A percentile compares a stretch with the other conserved stretches of the same genome.
These are phyloP conservation scores for Lachnellula occidentalis DNA, from an alignment of 2,329 filamentous ascomycete genomes.

Conservation along the genomic window DNA sequence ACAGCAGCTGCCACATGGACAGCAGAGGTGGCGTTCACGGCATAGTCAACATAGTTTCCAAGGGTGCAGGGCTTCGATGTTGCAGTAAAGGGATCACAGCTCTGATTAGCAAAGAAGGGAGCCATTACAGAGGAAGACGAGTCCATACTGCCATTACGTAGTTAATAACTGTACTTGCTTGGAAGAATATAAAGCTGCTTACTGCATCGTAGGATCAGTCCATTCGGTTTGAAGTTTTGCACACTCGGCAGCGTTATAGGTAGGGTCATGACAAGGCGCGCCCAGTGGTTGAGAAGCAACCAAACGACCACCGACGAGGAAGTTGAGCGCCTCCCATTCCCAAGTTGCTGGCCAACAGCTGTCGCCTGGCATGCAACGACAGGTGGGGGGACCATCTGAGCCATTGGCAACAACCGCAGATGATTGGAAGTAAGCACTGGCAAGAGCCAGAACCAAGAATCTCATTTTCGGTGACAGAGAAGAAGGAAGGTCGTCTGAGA, in stretches of 20 bases:
- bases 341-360: constrained; percentile 40
- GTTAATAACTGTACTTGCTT: neutral
- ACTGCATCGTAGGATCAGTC: constrained; percentile 11
- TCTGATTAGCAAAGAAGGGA: constrained; percentile 36
- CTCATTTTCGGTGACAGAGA: too few species aligned
- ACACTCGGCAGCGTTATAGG: constrained; percentile 19
- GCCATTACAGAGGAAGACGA: constrained; percentile 39
- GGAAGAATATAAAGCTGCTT: neutral
- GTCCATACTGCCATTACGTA: constrained; percentile 23
- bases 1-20: constrained; percentile 31
- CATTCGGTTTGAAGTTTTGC: constrained; percentile 27
- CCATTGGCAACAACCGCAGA: too few species aligned
- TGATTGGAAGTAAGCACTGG: too few species aligned
- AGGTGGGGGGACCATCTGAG: neutral
- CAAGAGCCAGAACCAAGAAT: too few species aligned
- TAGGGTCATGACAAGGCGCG: constrained; percentile 21
- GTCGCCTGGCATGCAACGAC: constrained; percentile 10
- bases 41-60: constrained; percentile 34
- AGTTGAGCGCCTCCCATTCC: constrained; percentile 42
- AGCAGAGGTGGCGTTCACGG: constrained; percentile 23
- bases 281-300: constrained; percentile 30
- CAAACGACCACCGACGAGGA: constrained; percentile 36
- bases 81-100: constrained; percentile 31
- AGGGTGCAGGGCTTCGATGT: constrained; percentile 34
- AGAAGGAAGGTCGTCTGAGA: too few species aligned